Evolutionary conservation across 495 filamentous ascomycete genomes (phyloP).

Genomic region (Hypoxylon lienhwacheense): DNA sequence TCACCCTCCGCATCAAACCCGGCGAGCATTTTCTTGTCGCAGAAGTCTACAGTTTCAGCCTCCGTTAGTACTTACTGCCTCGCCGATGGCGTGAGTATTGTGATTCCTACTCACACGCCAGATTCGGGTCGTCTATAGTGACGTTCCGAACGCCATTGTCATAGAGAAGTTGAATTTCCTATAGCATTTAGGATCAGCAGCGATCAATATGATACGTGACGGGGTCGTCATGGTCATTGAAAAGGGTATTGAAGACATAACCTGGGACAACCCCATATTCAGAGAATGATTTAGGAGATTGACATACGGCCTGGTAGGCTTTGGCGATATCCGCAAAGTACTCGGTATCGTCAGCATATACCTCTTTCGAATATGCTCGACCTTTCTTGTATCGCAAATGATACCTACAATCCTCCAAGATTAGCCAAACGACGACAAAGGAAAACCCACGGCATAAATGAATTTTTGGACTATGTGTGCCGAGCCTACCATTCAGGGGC

Average conservation of each 20-base stretch:
- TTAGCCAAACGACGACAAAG: conserved; percentile 54
- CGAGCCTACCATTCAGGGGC: conserved; percentile 60
- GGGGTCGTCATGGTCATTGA: not conserved
- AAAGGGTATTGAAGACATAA: not conserved
- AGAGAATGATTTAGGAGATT: not conserved
- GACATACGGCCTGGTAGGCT: conserved; percentile 54
- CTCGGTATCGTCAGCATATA: conserved; percentile 62
- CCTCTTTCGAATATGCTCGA: conserved; percentile 60
- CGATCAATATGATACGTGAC: not conserved
- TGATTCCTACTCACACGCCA: conserved; percentile 58
- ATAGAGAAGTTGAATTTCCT: conserved; percentile 64
- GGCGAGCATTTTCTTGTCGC: conserved; percentile 65
- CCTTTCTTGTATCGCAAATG: conserved; percentile 65
- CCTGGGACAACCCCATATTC: not conserved
- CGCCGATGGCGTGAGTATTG: not conserved
- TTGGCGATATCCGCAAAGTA: conserved; percentile 68
- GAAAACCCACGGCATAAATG: too few species aligned
- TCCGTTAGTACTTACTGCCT: not conserved
- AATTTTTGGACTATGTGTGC: too few species aligned
- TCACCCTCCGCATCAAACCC: conserved; percentile 62
- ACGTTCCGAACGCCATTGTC: conserved; percentile 66
- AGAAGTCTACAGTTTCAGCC: conserved; percentile 57
- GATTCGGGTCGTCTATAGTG: conserved; percentile 67
- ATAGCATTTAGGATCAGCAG: conserved; percentile 16
- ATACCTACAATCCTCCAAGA: conserved; percentile 40